phyloP scores from a whole-genome alignment of 331 rosid species.

The Malus hybrid region DNA sequence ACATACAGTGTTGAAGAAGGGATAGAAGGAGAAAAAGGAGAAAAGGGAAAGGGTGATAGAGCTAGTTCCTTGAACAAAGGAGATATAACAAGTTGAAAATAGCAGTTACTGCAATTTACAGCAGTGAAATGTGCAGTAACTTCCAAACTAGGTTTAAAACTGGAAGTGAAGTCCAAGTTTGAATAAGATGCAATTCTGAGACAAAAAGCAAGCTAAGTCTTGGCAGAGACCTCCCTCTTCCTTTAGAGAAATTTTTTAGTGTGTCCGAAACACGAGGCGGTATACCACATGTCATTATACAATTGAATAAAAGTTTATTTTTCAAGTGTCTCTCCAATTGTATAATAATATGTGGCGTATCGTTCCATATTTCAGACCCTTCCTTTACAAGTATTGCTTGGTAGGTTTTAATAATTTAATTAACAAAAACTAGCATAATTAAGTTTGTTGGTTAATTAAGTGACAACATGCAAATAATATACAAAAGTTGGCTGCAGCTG shows the following conservation, averaged over 20 bases:
- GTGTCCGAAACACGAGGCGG: accelerated
- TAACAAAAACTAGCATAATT: too few species aligned
- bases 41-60: neutral
- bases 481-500: too few species aligned
- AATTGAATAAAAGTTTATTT: too few species aligned
- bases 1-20: neutral
- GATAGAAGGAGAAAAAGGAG: neutral
- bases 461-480: neutral
- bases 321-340: too few species aligned
- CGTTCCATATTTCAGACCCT: too few species aligned
- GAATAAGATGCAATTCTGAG: neutral
- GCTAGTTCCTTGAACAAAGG: neutral
- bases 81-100: neutral
- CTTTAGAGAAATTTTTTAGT: too few species aligned
- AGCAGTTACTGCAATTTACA: neutral
- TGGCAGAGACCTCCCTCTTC: neutral
- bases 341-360: too few species aligned
- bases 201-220: neutral
- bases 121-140: neutral
- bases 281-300: too few species aligned
- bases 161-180: slow-evolving; percentile 11
- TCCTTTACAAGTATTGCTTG: too few species aligned
- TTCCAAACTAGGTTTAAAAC: neutral
- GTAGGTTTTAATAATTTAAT: too few species aligned
- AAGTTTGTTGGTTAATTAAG: neutral